These are phyloP conservation scores for Ceraceosorus guamensis DNA, from an alignment of 1,284 basidiomycete genomes.

Conservation along the genomic window DNA sequence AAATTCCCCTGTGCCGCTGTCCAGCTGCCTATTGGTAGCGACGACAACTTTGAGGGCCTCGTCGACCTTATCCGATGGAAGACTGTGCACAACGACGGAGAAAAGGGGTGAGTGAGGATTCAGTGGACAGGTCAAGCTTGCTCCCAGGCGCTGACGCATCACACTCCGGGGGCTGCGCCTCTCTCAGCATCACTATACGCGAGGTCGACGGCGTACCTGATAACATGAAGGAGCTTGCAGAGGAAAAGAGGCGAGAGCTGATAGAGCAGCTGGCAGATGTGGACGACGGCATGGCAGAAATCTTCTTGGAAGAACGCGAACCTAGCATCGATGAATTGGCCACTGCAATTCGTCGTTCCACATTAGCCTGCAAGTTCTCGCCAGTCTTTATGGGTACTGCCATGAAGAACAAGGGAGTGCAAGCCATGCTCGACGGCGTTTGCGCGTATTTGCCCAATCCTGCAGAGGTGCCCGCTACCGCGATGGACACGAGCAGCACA, in stretches of 20 bases:
- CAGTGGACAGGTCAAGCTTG: not conserved
- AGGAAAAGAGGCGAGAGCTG: slow-evolving; percentile 60
- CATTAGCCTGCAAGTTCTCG: slow-evolving; percentile 79
- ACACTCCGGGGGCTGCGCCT: not conserved
- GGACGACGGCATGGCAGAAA: slow-evolving; percentile 86
- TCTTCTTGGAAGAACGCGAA: slow-evolving; percentile 66
- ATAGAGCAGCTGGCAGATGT: slow-evolving; percentile 93
- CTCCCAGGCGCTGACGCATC: not conserved
- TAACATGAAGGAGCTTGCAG: slow-evolving; percentile 53
- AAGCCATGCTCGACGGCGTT: slow-evolving; percentile 87
- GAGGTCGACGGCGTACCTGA: slow-evolving; percentile 83
- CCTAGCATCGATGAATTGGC: slow-evolving; percentile 60
- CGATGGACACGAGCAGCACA: slow-evolving; percentile 71
- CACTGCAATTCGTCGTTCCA: slow-evolving; percentile 77
- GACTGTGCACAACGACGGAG: slow-evolving; percentile 86
- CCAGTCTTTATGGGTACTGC: slow-evolving; percentile 97
- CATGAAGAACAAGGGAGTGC: slow-evolving; percentile 94
- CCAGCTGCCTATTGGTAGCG: slow-evolving; percentile 88
- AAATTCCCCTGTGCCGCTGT: slow-evolving; percentile 90
- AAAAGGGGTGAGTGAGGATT: slow-evolving; percentile 67
- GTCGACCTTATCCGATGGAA: slow-evolving; percentile 94
- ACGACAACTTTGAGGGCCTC: slow-evolving; percentile 79
- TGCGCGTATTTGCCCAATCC: slow-evolving; percentile 93
- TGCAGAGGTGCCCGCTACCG: slow-evolving; percentile 68
- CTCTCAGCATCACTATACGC: slow-evolving; percentile 64